Evolutionary conservation across 2,329 filamentous ascomycete genomes (phyloP).

Genomic region (Pyrenochaeta sp.): DNA sequence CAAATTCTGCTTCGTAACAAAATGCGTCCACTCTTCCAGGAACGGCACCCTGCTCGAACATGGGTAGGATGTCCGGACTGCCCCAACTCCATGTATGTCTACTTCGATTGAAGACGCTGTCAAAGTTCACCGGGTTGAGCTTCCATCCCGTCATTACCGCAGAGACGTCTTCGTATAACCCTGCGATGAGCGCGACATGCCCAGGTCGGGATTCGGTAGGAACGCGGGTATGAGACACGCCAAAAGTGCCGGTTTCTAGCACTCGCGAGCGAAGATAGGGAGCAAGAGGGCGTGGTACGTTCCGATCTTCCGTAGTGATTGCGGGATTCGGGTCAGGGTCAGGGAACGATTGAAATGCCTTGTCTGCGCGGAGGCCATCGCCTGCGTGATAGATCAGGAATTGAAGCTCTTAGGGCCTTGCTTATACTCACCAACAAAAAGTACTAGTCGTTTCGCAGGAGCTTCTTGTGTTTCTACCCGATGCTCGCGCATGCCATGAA

Average conservation of each 20-base stretch:
- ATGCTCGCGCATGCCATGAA: conserved; percentile 91
- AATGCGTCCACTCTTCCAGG: conserved; percentile 88
- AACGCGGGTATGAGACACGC: conserved; percentile 94
- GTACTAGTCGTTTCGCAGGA: conserved; percentile 87
- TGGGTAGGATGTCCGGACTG: conserved; percentile 94
- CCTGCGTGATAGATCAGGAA: conserved; percentile 56
- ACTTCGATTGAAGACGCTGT: conserved; percentile 97
- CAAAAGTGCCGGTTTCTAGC: conserved; percentile 90
- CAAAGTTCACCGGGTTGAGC: conserved; percentile 96
- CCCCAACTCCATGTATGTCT: conserved; percentile 99
- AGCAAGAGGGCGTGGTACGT: conserved; percentile 80
- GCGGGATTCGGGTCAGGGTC: conserved; percentile 78
- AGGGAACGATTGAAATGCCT: conserved; percentile 92
- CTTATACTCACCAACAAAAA: conserved; percentile 78
- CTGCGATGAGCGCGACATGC: conserved; percentile 95
- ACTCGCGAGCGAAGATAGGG: conserved; percentile 91
- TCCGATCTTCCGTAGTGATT: conserved; percentile 64
- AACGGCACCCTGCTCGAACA: conserved; percentile 94
- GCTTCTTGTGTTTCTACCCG: conserved; percentile 74
- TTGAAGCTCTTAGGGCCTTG: not conserved
- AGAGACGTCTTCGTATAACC: conserved; percentile 96
- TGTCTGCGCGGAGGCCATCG: conserved; percentile 95
- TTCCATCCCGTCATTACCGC: conserved; percentile 98
- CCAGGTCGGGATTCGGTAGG: conserved; percentile 96
- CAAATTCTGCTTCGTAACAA: conserved; percentile 81